Base-by-base conservation (phyloP, 352 stramenopile species). In the Pythium pyrilobum region DNA sequence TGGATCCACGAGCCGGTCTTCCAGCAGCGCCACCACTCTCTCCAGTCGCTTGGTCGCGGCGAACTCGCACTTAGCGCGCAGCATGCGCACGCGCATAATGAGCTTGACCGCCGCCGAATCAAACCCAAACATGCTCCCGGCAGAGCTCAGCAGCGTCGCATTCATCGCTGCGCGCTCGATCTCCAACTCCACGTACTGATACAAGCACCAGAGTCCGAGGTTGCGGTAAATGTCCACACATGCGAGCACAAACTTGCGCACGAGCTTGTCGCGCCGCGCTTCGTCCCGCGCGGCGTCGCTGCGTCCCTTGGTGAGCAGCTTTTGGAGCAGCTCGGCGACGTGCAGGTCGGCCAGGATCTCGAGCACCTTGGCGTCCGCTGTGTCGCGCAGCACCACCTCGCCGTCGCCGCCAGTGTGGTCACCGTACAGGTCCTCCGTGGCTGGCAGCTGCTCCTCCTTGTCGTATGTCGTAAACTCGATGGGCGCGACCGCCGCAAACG, bases 151-250 rank as follows among this genome's bases (percentile, higher is more conserved):
- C 28, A 84, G 32, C n/a, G 77, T 82, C 21, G 68, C 69, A 15
- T 64, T 65, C 49, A 76, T 71, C 0, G 82, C 79, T 16, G 79
- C 55, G 12, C 79, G 71, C 51, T 88, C 62, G 23, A 92, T 71
- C 56, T 92, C 80, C n/a, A 92, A 32, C 28, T 90, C 76, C 1
- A 84, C 62, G 24, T 78, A 90, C 12, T 61, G 71, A 46, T 89
- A 90, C 56, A 83, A 79, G 56, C 82, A 92, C 82, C 82, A 92
- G 2, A 67, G 57, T 0, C 82, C 82, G 11, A 89, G 56, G n/a
- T 72, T 75, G 48, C 74, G 75, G 69, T 80, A 87, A 1, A 89
- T 69, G 0, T 64, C 70, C 10, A 79, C 55, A 25, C 80, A 89
- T 45, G 54, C 72, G 29, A 74, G 66, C 36, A 74, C 53, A 31